Evolutionary conservation across 495 filamentous ascomycete species (phyloP).

Genomic region (Xeromyces bisporus): DNA sequence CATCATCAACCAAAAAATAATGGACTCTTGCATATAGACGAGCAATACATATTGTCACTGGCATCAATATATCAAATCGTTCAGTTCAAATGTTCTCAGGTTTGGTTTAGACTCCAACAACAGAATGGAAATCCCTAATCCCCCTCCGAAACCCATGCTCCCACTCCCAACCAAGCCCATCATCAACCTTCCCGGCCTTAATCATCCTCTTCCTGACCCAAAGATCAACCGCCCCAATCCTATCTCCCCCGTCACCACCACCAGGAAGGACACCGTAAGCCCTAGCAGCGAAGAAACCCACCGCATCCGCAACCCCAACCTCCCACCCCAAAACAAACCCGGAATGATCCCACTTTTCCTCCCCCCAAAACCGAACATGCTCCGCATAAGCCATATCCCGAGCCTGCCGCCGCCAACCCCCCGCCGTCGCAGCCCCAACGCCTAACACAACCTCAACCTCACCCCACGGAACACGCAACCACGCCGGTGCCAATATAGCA

Average conservation of each 20-base stretch:
- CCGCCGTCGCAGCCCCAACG: constrained; percentile 13
- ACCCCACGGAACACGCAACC: constrained; percentile 12
- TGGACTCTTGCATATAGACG: too few species aligned
- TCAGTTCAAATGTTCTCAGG: neutral
- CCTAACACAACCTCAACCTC: constrained; percentile 17
- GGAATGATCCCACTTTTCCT: constrained; percentile 27
- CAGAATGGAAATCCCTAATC: constrained; percentile 21
- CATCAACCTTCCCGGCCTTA: constrained; percentile 22
- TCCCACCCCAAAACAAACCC: constrained; percentile 36
- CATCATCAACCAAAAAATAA: too few species aligned
- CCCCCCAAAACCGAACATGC: constrained; percentile 30
- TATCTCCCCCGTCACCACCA: constrained; percentile 14
- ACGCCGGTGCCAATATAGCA: constrained; percentile 20
- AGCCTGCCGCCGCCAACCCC: constrained; percentile 12
- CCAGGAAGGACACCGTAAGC: constrained; percentile 6
- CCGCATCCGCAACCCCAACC: constrained; percentile 33
- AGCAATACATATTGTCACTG: neutral
- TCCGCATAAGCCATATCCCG: constrained; percentile 11
- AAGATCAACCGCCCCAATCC: constrained; percentile 34
- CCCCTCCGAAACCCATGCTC: constrained; percentile 35
- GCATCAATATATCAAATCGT: neutral
- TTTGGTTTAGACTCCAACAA: constrained; percentile 10
- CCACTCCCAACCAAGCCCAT: constrained; percentile 31
- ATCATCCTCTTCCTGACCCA: constrained; percentile 36
- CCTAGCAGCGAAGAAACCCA: constrained; percentile 26